These are phyloP conservation scores for Rhizopus microsporus DNA, from an alignment of 371 early-diverging fungal species.

Conservation along the genomic window DNA sequence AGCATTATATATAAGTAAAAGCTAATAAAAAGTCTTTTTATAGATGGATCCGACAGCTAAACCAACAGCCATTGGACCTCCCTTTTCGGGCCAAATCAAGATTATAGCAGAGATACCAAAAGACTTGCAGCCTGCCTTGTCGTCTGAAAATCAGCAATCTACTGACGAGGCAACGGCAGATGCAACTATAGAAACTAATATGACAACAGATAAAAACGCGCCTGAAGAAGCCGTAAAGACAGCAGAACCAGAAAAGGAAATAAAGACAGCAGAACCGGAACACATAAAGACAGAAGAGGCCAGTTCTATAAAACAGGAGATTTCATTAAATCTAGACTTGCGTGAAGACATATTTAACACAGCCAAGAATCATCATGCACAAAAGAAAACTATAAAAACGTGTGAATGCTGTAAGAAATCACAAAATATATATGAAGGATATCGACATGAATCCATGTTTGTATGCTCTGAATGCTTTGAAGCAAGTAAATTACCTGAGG, in stretches of 20 bases:
- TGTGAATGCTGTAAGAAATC: conserved; percentile 7
- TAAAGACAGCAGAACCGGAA: background rate
- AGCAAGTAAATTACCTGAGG: conserved; percentile 3
- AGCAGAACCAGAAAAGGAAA: background rate
- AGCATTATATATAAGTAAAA: conserved; percentile 12
- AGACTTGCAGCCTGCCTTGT: background rate
- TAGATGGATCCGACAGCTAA: conserved; percentile 91
- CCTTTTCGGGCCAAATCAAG: conserved; percentile 90
- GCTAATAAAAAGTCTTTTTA: background rate
- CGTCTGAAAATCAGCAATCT: no score
- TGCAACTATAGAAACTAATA: background rate
- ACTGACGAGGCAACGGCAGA: background rate
- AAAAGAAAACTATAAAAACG: background rate
- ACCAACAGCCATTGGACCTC: conserved; percentile 84
- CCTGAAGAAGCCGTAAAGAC: background rate
- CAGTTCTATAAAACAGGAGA: background rate
- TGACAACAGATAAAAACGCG: background rate
- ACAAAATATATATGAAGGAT: conserved; percentile 7
- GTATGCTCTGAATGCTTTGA: conserved; percentile 16
- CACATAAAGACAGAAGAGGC: background rate
- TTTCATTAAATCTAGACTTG: conserved; percentile 26
- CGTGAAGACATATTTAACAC: conserved; percentile 19
- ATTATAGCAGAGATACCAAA: conserved; percentile 26
- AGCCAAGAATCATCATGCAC: background rate
- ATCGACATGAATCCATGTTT: conserved; percentile 4